Base-by-base conservation (phyloP, 1,284 basidiomycete species). In the Moesziomyces antarcticus region DNA sequence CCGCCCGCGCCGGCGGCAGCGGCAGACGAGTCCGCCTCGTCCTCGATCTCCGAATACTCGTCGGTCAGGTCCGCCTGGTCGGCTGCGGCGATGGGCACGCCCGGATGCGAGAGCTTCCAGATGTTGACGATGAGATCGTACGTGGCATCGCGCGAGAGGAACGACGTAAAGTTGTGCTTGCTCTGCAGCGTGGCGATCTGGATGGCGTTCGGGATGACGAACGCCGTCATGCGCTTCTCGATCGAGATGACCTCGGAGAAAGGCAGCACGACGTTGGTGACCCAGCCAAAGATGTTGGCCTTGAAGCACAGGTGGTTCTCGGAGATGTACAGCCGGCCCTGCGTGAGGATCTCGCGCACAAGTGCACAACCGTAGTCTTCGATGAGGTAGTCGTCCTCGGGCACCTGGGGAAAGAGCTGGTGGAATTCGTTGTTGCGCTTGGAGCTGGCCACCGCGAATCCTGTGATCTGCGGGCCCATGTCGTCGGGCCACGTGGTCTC, bases 361-460 rank as follows among this genome's bases (percentile, higher is more conserved):
- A 98, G 85, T 0, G 96, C 97, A 84, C 97, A 99, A 3, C 96
- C 95, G 78, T 99, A 99, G 84, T 98, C 96, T 97, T 99, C 96
- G 80, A 99, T 99, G 53, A 99, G 88, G 86, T 98, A 98, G 85
- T 99, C 96, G 11, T 94, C 95, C 81, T 97, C 93, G 4, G 95
- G 93, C 18, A 98, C 84, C 33, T 70, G 90, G 24, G 86, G 89
- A 85, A 99, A 99, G 77, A 97, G 85, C 59, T 93, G 91, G 82
- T 99, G 96, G 84, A 99, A 99, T 80, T 99, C 97, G 9, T 91
- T 89, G 82, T 99, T 98, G 56, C 96, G 87, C 84, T 94, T 94
- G 77, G 91, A 93, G 84, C 93, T 97, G 8, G 96, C 96, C 13
- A 99, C 95, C 0, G 97, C 96, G 84, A 98, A 99, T 3, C 96